These are phyloP conservation scores for Nitzschia sp. DNA, from an alignment of 108 stramenopile species.

Conservation along the genomic window DNA sequence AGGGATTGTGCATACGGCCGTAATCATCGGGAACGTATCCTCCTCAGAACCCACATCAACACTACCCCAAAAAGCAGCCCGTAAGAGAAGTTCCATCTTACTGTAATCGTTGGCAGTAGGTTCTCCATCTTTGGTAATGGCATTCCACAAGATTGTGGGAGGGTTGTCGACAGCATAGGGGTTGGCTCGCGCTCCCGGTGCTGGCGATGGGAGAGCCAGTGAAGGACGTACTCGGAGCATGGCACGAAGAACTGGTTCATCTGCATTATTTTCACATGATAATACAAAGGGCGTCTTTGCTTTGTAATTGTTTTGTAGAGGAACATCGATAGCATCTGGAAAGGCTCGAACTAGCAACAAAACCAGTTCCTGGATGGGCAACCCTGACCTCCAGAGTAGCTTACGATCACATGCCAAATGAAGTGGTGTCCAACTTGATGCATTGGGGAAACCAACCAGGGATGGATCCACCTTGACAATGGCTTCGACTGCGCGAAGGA, in stretches of 20 bases:
- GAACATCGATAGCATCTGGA: conserved; percentile 29
- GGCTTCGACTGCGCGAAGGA: conserved; percentile 25
- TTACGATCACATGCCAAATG: conserved; percentile 36
- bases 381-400: conserved; percentile 8
- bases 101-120: background rate
- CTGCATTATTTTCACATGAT: conserved; percentile 32
- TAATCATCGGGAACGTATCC: conserved; percentile 17
- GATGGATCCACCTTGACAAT: conserved; percentile 25
- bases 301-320: conserved; percentile 22
- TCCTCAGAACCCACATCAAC: background rate
- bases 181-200: conserved; percentile 1
- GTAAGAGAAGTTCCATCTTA: conserved; percentile 38
- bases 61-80: conserved; percentile 19
- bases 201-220: conserved; percentile 8
- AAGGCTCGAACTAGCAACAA: conserved; percentile 22
- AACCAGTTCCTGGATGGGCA: background rate
- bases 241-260: conserved; percentile 18
- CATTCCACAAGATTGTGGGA: conserved; percentile 28
- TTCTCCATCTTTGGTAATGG: background rate
- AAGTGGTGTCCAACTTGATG: conserved; percentile 35
- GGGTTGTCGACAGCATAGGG: background rate
- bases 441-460: conserved; percentile 24
- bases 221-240: conserved; percentile 36
- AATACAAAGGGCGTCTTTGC: conserved; percentile 41
- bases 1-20: conserved; percentile 30